phyloP scores from a whole-genome alignment of 148 eudicot genomes.

The Linanthus parryae region DNA sequence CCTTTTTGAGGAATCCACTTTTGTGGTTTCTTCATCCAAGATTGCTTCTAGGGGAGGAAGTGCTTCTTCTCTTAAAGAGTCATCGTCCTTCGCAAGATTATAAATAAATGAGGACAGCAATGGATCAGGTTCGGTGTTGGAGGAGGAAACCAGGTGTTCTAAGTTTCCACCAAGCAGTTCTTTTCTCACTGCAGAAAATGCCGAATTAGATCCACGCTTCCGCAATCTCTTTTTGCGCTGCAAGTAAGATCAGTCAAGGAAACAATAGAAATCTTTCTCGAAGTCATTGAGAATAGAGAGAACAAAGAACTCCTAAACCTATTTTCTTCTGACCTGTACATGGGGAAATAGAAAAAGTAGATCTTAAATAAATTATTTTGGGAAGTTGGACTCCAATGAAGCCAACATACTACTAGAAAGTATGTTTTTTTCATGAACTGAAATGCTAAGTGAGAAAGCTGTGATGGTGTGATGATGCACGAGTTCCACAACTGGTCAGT shows the following conservation, averaged over 20 bases:
- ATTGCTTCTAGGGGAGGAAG: slow-evolving; percentile 28
- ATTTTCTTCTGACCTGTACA: not conserved
- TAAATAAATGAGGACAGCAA: slow-evolving; percentile 71
- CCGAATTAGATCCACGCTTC: slow-evolving; percentile 47
- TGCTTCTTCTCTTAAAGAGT: slow-evolving; percentile 30
- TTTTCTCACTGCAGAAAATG: slow-evolving; percentile 53
- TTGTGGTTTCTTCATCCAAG: slow-evolving; percentile 25
- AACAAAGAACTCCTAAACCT: not conserved
- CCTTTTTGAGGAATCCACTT: slow-evolving; percentile 40
- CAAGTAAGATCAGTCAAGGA: slow-evolving; percentile 72
- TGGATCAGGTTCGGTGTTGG: slow-evolving; percentile 72
- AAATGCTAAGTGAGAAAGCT: too few relatives aligned
- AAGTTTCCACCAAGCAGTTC: slow-evolving; percentile 69
- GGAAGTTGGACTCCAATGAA: not conserved
- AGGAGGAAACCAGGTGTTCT: slow-evolving; percentile 58
- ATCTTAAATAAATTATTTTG: not conserved
- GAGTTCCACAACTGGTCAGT: too few relatives aligned
- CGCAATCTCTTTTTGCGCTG: slow-evolving; percentile 82
- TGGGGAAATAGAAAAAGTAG: too few relatives aligned
- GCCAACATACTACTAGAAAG: not conserved
- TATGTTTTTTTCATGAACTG: not conserved
- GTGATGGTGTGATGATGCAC: too few relatives aligned
- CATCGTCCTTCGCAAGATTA: slow-evolving; percentile 44
- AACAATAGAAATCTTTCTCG: not conserved
- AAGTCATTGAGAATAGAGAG: not conserved